Conservation (phyloP, 371 early-diverging fungal species). For the Lichtheimia ramosa region DNA sequence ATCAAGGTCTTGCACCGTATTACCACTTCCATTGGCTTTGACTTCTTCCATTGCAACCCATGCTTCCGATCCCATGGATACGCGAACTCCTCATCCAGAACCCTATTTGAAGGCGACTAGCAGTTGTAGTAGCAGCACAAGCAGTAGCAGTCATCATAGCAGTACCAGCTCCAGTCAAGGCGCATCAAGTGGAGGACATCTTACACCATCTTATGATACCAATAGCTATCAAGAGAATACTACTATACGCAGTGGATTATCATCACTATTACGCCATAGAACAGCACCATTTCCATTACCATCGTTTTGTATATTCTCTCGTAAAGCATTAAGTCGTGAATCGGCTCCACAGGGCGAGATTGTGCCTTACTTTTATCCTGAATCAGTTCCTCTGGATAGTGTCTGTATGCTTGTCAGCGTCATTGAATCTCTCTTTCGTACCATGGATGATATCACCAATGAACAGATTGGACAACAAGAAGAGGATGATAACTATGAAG, state of each 20-base stretch:
- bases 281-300: constrained; percentile 5
- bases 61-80: no score
- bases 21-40: no score
- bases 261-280: constrained; percentile 3
- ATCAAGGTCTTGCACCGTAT: no score
- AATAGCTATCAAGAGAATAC: not conserved
- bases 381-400: constrained; percentile 1
- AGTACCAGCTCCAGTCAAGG: no score
- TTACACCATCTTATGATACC: no score
- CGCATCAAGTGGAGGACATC: no score
- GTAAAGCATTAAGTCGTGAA: constrained; percentile 1
- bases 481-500: not conserved
- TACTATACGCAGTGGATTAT: constrained; percentile 4
- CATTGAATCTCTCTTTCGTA: constrained; percentile 6
- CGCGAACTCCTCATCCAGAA: no score
- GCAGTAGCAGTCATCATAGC: no score
- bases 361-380: constrained; percentile 2
- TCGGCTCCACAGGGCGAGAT: constrained; percentile 1
- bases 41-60: no score
- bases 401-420: constrained; percentile 6
- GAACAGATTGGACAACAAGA: not conserved
- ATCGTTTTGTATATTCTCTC: constrained; percentile 6
- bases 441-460: not conserved
- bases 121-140: no score
- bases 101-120: no score